Percentiles rank a stretch among this genome's conserved stretches.
Evolutionary conservation across 768 basidiomycete species (phyloP).

Genomic region (Russula lepida): DNA sequence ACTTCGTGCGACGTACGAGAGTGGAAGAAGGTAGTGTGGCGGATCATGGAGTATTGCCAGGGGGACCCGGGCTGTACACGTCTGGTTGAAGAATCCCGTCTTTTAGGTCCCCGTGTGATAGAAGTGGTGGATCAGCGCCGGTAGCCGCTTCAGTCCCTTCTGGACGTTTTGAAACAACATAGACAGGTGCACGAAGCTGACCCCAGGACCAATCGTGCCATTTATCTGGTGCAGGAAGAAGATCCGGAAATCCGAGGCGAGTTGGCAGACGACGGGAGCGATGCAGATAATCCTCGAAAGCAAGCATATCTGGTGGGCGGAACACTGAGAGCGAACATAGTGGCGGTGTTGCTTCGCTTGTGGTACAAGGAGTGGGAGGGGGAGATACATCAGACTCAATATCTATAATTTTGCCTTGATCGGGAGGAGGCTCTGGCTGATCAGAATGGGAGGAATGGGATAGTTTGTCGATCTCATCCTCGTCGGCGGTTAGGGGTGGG

Average conservation of each 20-base stretch:
- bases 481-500: conserved; percentile 14
- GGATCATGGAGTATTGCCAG: not conserved
- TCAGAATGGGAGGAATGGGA: not conserved
- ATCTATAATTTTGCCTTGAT: not conserved
- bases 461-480: conserved; percentile 14
- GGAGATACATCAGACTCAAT: not conserved
- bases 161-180: conserved; percentile 12
- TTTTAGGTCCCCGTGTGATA: not conserved
- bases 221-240: conserved; percentile 11
- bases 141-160: not conserved
- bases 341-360: not conserved
- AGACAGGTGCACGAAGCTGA: conserved; percentile 19
- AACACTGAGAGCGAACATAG: conserved; percentile 17
- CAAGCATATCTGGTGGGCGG: conserved; percentile 16
- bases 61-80: not conserved
- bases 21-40: not conserved
- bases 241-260: conserved; percentile 16
- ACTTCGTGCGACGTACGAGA: not conserved
- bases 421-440: not conserved
- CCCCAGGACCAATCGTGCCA: conserved; percentile 23
- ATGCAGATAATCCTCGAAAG: conserved; percentile 20
- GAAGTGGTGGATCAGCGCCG: not conserved
- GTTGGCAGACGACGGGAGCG: conserved; percentile 21
- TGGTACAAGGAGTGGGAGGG: not conserved
- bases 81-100: not conserved